Percentiles rank a stretch among this genome's conserved stretches.
Conservation (phyloP, 352 stramenopile genomes). For the Phytophthora fragariae region DNA sequence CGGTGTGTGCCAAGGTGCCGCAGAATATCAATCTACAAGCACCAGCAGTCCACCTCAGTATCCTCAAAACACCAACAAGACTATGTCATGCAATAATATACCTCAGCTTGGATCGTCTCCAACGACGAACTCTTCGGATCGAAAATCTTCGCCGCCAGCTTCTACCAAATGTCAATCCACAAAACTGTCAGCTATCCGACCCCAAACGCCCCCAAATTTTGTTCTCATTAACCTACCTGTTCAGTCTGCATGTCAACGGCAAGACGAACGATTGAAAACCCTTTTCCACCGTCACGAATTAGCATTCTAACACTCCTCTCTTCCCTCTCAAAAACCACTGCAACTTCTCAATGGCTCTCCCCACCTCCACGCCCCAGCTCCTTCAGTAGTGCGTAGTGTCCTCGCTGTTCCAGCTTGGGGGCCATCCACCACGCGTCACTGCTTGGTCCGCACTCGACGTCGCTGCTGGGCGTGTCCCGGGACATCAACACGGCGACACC, state of each 20-base stretch:
- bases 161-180: constrained; percentile 28
- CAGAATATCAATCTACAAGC: constrained; percentile 64
- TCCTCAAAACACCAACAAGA: not conserved
- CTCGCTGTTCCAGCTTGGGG: constrained; percentile 33
- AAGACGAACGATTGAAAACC: constrained; percentile 74
- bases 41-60: not conserved
- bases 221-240: constrained; percentile 25
- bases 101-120: constrained; percentile 69
- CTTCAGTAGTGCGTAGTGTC: constrained; percentile 64
- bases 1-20: constrained; percentile 61
- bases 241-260: constrained; percentile 64
- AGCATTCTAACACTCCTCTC: not conserved
- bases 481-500: constrained; percentile 22
- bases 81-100: constrained; percentile 9
- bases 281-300: constrained; percentile 39
- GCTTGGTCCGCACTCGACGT: constrained; percentile 36
- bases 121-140: constrained; percentile 63
- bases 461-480: constrained; percentile 17
- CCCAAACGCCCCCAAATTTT: no score
- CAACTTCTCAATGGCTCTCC: not conserved
- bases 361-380: constrained; percentile 71
- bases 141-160: constrained; percentile 80
- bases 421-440: constrained; percentile 15
- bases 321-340: not conserved
- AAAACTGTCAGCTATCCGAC: constrained; percentile 11